Evolutionary conservation across 352 stramenopile genomes (phyloP), one percentile per base, ranked within the genome.

Genomic region (Pythium aphanidermatum): DNA sequence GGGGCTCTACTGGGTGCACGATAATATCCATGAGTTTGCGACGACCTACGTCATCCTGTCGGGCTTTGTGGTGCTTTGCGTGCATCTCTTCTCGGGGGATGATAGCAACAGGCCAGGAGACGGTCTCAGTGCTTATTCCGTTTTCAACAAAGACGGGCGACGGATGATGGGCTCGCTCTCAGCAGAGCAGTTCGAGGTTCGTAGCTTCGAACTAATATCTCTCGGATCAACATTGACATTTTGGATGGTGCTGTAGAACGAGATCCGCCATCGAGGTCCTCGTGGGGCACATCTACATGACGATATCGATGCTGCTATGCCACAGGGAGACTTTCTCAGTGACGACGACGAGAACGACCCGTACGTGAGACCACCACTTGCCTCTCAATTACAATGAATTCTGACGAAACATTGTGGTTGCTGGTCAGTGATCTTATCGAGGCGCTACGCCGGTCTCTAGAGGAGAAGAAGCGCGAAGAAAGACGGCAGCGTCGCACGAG

Each of bases 151-250:
- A 19, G 68, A 70, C 13, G 57, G 63, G 10, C 65, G 74, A 38
- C 74, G 81, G 44, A 84, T 92, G 72, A 44, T 89, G 43, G 81
- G 81, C 4, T 88, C 77, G 5, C 60, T 92, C 16, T 89, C 81
- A 11, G 80, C 75, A 24, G 81, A 92, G 30, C 76, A 92, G 46
- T 90, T 92, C 46, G 81, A 92, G 77, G 77, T 86, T 51, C 19
- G 37, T 27, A 11, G 8, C 16, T 17, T 6, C 16, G 13, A 43
- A 14, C 4, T n/a, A 37, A 14, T 19, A 31, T 16, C 44, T 21
- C 20, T 16, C 42, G n/a, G 50, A 27, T 33, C 3, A 42, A 24
- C 30, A 2, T 47, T 12, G 6, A 23, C 14, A 9, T 4, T 4
- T 21, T 26, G 46, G 25, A 2, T 16, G 27, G 4, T 65, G 13